A percentile compares a stretch with the other conserved stretches of the same genome.
These are phyloP conservation scores for Silene vulgaris DNA, from an alignment of 179 eudicot genomes.

Conservation along the genomic window DNA sequence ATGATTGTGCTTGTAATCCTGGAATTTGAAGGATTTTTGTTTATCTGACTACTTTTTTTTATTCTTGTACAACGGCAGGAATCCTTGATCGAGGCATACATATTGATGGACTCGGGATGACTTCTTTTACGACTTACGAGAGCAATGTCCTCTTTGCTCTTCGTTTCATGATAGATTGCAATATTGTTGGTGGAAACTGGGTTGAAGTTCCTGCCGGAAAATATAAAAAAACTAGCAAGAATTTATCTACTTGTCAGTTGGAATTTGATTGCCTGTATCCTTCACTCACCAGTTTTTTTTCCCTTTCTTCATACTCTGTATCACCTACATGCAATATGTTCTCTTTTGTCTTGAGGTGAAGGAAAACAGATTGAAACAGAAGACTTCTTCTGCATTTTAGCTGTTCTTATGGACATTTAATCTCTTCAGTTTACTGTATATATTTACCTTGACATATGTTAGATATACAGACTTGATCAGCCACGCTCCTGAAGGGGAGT, in stretches of 20 bases:
- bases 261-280: constrained; percentile 99
- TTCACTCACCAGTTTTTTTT: constrained; percentile 7
- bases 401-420: background rate
- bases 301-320: background rate
- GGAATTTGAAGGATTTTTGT: background rate
- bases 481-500: constrained; percentile 92
- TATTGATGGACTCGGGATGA: constrained; percentile 83
- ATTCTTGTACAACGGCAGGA: constrained; percentile 39
- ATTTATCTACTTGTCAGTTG: constrained; percentile 72
- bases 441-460: constrained; percentile 36
- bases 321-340: constrained; percentile 3
- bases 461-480: constrained; percentile 79
- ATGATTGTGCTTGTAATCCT: background rate
- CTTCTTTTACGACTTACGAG: constrained; percentile 86
- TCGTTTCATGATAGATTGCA: constrained; percentile 97
- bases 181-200: constrained; percentile 96
- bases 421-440: background rate
- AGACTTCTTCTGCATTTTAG: no score
- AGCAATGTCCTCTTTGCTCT: constrained; percentile 92
- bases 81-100: constrained; percentile 93
- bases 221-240: constrained; percentile 54
- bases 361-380: constrained; percentile 11
- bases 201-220: constrained; percentile 78
- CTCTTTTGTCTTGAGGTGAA: background rate
- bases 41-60: background rate